Evolutionary conservation across 208 protist species (phyloP), one percentile per base, ranked within the genome.

Genomic region (Porcisia hertigi): DNA sequence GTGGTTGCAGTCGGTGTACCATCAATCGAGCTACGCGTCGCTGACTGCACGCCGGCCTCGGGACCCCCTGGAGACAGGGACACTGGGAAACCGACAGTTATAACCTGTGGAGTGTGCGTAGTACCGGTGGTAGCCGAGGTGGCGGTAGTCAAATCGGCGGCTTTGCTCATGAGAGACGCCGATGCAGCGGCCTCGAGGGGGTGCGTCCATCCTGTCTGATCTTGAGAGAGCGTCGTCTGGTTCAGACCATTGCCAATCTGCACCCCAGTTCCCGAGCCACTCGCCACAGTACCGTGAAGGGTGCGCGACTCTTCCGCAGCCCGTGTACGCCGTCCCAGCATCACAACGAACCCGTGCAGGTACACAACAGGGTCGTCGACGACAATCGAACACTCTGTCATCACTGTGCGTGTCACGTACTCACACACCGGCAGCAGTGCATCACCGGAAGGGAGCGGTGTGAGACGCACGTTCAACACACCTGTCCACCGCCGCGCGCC

Each of bases 321-420:
- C 36, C 76, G 70, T 57, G 69, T 73, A 8, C 77, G 77, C 58
- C 71, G 77, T 16, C 77, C 77, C 18, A 81, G 58, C 77, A 81
- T 75, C 65, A 81, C 77, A 5, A 81, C 77, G 41, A 81, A 81
- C 55, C 77, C 54, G 66, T 81, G 77, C 43, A 76, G 5, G 58
- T 81, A 81, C 36, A 81, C 58, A 12, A 81, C 71, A 1, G 77
- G 77, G 77, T 81, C 77, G 65, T 76, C 77, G 34, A 81, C 53
- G 4, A 81, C n/a, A 62, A 81, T 55, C 1, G 77, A 81, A 57
- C 57, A 76, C 57, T 81, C 77, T 36, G 77, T 81, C 36, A 81
- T 81, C n/a, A 30, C 65, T 4, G 71, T 81, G n/a, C 77, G 77
- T 69, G 55, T 23, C 58, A 81, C 77, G 59, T 69, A 81, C 71